Percentiles rank a stretch among this genome's conserved stretches.
Conservation (phyloP, 2,329 filamentous ascomycete genomes). For the Chaetomiaceae sp. region DNA sequence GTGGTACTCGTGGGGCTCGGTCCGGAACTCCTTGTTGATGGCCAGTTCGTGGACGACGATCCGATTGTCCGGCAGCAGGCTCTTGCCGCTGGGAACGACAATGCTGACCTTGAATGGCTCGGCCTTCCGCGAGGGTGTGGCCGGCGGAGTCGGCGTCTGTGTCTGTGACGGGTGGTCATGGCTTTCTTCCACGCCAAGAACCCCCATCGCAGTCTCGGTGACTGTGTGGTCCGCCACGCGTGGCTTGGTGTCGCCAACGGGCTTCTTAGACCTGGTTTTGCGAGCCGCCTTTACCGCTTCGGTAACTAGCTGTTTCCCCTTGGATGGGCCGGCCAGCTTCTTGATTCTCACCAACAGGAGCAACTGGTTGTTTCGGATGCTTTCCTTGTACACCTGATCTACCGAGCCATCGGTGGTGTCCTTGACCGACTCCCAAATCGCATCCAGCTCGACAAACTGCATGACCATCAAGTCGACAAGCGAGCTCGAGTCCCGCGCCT, state of each 20-base stretch:
- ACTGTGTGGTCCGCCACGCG: constrained; percentile 52
- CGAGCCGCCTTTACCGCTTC: constrained; percentile 70
- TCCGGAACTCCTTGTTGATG: constrained; percentile 72
- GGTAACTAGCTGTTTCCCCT: constrained; percentile 67
- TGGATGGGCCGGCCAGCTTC: constrained; percentile 65
- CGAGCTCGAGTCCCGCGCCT: constrained; percentile 71
- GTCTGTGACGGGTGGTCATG: constrained; percentile 36
- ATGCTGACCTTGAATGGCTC: constrained; percentile 29
- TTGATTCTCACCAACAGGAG: constrained; percentile 76
- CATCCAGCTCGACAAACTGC: constrained; percentile 78
- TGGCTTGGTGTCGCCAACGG: constrained; percentile 65
- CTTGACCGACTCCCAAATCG: constrained; percentile 78
- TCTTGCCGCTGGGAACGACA: constrained; percentile 28
- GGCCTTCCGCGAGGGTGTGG: constrained; percentile 42
- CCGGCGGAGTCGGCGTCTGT: constrained; percentile 50
- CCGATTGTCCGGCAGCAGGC: constrained; percentile 67
- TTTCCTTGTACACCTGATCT: constrained; percentile 70
- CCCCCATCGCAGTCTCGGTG: constrained; percentile 35
- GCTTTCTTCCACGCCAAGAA: constrained; percentile 38
- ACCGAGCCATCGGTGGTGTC: constrained; percentile 69
- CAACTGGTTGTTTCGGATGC: constrained; percentile 75
- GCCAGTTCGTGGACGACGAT: constrained; percentile 73
- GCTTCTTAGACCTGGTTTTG: constrained; percentile 60
- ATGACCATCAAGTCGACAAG: constrained; percentile 81
- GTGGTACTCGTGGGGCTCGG: constrained; percentile 57